Conservation (phyloP, 2,329 filamentous ascomycete species). For the Hypoxylon sp. region DNA sequence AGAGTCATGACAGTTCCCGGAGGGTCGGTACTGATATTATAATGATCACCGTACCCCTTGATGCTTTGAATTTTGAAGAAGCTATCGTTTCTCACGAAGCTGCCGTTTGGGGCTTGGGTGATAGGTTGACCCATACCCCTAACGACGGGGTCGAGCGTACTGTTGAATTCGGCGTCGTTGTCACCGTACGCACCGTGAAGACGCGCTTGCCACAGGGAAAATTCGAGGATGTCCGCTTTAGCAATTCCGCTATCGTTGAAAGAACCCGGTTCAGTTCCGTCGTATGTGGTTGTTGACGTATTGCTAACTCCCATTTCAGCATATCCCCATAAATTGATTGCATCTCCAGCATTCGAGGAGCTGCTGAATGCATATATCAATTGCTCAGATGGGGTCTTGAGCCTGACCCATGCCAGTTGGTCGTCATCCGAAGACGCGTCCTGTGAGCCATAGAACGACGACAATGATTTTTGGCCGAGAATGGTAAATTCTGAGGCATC, state of each 20-base stretch:
- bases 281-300: not conserved
- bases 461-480: constrained; percentile 6
- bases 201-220: constrained; percentile 4
- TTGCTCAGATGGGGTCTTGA: not conserved
- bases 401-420: not conserved
- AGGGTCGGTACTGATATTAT: not conserved
- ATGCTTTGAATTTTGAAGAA: not conserved
- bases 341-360: not conserved
- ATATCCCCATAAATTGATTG: constrained; percentile 2
- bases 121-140: not conserved
- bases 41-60: not conserved
- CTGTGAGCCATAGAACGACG: not conserved
- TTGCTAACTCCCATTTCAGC: not conserved
- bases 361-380: not conserved
- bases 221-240: constrained; percentile 1
- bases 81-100: not conserved
- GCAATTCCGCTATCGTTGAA: not conserved
- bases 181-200: not conserved
- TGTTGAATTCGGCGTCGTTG: not conserved
- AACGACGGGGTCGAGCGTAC: not conserved
- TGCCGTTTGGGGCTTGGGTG: not conserved
- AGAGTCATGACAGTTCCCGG: not conserved
- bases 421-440: not conserved
- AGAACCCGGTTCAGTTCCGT: not conserved
- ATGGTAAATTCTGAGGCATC: constrained; percentile 5